Conservation (phyloP, 768 basidiomycete species). For the Arthromyces matolae region DNA sequence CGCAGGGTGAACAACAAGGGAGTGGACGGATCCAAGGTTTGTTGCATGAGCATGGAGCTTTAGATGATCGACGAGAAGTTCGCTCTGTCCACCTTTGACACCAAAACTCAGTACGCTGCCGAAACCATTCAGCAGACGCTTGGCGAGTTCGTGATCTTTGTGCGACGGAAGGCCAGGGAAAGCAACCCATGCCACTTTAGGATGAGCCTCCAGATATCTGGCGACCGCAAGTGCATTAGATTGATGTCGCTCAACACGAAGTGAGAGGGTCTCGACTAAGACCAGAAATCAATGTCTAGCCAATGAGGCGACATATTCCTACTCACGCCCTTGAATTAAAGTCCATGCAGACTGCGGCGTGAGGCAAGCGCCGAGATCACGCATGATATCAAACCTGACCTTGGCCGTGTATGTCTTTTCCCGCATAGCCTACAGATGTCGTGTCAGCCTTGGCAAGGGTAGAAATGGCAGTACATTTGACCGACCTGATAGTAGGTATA, state of each 20-base stretch:
- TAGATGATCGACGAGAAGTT: too few relatives aligned
- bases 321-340: conserved; percentile 49
- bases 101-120: background rate
- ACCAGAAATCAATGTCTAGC: too few relatives aligned
- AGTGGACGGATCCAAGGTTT: too few relatives aligned
- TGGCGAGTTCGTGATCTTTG: background rate
- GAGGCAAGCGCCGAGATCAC: conserved; percentile 49
- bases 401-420: too few relatives aligned
- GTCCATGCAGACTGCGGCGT: conserved; percentile 55
- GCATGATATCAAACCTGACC: conserved; percentile 26
- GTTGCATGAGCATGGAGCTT: too few relatives aligned
- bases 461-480: too few relatives aligned
- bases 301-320: too few relatives aligned
- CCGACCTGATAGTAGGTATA: too few relatives aligned
- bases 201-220: conserved; percentile 14
- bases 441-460: too few relatives aligned
- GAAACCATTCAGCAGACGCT: background rate
- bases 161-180: background rate
- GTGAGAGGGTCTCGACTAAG: conserved; percentile 55
- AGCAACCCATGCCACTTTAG: background rate
- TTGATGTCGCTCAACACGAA: conserved; percentile 46
- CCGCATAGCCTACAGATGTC: too few relatives aligned
- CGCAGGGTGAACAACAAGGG: too few relatives aligned
- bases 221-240: conserved; percentile 50
- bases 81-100: background rate